These are phyloP conservation scores for Paracoccidioides lutzii DNA, from an alignment of 2,329 filamentous ascomycete genomes.

Conservation along the genomic window DNA sequence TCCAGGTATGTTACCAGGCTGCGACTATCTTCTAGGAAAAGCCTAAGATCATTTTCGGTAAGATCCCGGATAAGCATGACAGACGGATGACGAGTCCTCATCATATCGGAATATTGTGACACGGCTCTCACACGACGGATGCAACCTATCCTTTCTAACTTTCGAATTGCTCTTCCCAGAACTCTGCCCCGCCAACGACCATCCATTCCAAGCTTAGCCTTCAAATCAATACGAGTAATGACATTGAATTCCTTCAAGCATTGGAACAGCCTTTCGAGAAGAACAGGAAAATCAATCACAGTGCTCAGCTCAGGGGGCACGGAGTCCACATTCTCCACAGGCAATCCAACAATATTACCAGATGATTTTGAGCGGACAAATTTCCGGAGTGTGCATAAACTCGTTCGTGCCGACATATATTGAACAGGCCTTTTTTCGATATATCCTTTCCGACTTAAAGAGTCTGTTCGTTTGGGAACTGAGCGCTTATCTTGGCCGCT, in stretches of 20 bases:
- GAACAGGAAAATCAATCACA: conserved; percentile 37
- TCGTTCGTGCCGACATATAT: conserved; percentile 40
- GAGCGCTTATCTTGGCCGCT: conserved; percentile 54
- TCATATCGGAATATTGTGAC: conserved; percentile 27
- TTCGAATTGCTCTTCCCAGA: conserved; percentile 31
- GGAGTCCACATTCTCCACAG: conserved; percentile 8
- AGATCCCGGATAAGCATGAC: conserved; percentile 33
- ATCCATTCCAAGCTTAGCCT: conserved; percentile 32
- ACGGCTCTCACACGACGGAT: conserved; percentile 31
- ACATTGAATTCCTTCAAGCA: conserved; percentile 39
- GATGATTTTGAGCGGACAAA: conserved; percentile 22
- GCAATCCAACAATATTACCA: conserved; percentile 4
- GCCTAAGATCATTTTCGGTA: conserved; percentile 25
- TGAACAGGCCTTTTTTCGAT: conserved; percentile 44
- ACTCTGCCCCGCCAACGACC: conserved; percentile 29
- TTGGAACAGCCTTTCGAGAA: conserved; percentile 37
- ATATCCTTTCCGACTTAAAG: conserved; percentile 45
- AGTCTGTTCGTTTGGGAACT: conserved; percentile 47
- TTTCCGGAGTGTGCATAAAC: conserved; percentile 42
- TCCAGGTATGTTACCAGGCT: conserved; percentile 18
- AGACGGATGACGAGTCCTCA: conserved; percentile 28
- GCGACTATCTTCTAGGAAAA: conserved; percentile 27
- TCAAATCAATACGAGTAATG: conserved; percentile 41
- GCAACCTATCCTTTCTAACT: conserved; percentile 34
- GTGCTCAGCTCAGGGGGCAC: conserved; percentile 13